phyloP scores from a whole-genome alignment of 108 stramenopile species.

The Stephanodiscus minutulus region DNA sequence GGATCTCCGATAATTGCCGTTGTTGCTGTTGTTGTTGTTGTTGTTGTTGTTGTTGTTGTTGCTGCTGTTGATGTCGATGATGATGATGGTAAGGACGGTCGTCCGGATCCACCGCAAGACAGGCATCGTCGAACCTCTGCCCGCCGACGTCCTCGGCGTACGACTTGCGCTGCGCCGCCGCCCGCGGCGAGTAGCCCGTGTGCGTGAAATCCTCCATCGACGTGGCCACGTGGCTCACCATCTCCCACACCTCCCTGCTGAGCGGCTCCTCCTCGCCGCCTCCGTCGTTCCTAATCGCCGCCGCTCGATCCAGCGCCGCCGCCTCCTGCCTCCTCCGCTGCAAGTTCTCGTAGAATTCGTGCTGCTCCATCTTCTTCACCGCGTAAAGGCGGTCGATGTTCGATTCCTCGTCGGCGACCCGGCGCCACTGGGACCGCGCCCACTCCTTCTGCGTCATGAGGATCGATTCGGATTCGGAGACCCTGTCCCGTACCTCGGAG shows the following conservation, averaged over 20 bases:
- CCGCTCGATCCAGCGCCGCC: conserved; percentile 10
- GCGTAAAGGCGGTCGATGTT: conserved; percentile 34
- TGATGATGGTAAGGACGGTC: conserved; percentile 13
- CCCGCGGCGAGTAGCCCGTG: conserved; percentile 50
- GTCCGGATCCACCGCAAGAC: not conserved
- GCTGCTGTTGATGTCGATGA: conserved; percentile 1
- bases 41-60: conserved; percentile 2
- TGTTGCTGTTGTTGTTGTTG: conserved; percentile 4
- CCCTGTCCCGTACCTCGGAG: conserved; percentile 43
- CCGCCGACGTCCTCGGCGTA: not conserved
- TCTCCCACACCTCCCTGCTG: conserved; percentile 60
- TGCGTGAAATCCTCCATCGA: conserved; percentile 76
- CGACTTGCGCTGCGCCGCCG: conserved; percentile 13
- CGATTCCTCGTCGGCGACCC: conserved; percentile 57
- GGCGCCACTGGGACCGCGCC: conserved; percentile 54
- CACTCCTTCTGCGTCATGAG: conserved; percentile 50
- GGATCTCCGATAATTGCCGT: conserved; percentile 1
- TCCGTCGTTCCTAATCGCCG: not conserved
- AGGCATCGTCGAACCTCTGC: conserved; percentile 2
- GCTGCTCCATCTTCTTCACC: conserved; percentile 44
- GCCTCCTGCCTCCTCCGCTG: conserved; percentile 36
- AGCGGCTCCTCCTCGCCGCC: conserved; percentile 19
- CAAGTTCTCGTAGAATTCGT: conserved; percentile 37
- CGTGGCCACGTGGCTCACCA: conserved; percentile 56
- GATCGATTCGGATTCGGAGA: conserved; percentile 48